A percentile compares a stretch with the other conserved stretches of the same genome.
Conservation (phyloP, 2,329 filamentous ascomycete genomes). For the Claviceps capensis region DNA sequence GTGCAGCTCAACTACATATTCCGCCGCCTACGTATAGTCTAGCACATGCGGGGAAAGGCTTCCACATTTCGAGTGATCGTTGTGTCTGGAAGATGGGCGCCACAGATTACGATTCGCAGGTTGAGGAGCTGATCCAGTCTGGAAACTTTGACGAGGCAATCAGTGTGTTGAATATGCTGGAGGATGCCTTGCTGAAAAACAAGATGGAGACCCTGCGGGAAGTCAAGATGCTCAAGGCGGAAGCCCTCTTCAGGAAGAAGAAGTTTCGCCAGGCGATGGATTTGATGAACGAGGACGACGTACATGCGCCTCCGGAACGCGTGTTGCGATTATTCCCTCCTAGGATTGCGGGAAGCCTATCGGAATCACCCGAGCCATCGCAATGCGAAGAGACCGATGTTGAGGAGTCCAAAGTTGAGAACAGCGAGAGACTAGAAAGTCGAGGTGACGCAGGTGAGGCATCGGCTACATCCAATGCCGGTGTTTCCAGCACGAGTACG, state of each 20-base stretch:
- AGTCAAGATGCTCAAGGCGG: slow-evolving; percentile 84
- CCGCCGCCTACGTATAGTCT: slow-evolving; percentile 85
- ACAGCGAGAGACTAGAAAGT: slow-evolving; percentile 14
- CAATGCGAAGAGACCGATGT: slow-evolving; percentile 29
- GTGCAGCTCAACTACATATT: slow-evolving; percentile 75
- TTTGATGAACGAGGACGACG: slow-evolving; percentile 70
- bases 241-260: slow-evolving; percentile 65
- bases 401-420: slow-evolving; percentile 16
- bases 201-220: slow-evolving; percentile 71
- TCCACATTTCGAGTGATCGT: slow-evolving; percentile 82
- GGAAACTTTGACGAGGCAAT: slow-evolving; percentile 80
- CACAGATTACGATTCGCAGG: slow-evolving; percentile 79
- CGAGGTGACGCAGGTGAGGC: slow-evolving; percentile 13
- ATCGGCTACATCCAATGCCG: slow-evolving; percentile 23
- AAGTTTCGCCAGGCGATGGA: slow-evolving; percentile 81
- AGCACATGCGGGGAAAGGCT: slow-evolving; percentile 92
- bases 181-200: slow-evolving; percentile 76
- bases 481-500: slow-evolving; percentile 2
- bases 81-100: slow-evolving; percentile 94
- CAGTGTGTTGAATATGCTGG: slow-evolving; percentile 75
- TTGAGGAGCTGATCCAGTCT: slow-evolving; percentile 64
- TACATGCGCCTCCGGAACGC: slow-evolving; percentile 76
- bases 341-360: slow-evolving; percentile 70
- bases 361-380: slow-evolving; percentile 34
- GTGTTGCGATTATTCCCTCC: slow-evolving; percentile 77